Evolutionary conservation across 331 rosid genomes (phyloP).

Genomic region (Malus hybrid): DNA sequence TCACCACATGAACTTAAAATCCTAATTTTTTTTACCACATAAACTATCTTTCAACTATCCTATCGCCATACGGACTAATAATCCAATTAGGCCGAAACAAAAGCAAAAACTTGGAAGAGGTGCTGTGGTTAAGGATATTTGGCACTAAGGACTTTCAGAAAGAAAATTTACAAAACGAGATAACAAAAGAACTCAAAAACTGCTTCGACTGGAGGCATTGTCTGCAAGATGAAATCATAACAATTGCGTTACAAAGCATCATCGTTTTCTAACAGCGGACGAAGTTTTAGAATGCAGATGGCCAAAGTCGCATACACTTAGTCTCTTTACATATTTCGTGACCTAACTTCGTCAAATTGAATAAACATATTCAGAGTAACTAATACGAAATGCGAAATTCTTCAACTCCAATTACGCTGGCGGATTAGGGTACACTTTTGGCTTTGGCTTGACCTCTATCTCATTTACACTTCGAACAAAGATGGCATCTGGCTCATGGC

Average conservation of each 20-base stretch:
- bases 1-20: no score
- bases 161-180: not conserved
- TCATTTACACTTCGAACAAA: constrained; percentile 83
- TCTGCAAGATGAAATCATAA: not conserved
- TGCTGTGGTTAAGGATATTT: no score
- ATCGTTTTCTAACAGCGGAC: not conserved
- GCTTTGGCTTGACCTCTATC: constrained; percentile 97
- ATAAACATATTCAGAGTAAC: not conserved
- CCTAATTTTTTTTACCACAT: no score
- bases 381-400: not conserved
- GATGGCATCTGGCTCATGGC: constrained; percentile 82
- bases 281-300: not conserved
- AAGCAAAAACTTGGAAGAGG: no score
- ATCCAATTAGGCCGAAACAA: no score
- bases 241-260: not conserved
- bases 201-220: not conserved
- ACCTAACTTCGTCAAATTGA: not conserved
- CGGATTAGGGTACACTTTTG: constrained; percentile 79
- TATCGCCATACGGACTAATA: no score
- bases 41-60: no score
- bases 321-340: no score
- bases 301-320: not conserved
- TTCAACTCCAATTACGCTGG: constrained; percentile 34
- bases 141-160: not conserved
- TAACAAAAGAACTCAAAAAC: not conserved